Base-by-base conservation (phyloP, 805 yeast genomes). In the Starmera pachycereana region DNA sequence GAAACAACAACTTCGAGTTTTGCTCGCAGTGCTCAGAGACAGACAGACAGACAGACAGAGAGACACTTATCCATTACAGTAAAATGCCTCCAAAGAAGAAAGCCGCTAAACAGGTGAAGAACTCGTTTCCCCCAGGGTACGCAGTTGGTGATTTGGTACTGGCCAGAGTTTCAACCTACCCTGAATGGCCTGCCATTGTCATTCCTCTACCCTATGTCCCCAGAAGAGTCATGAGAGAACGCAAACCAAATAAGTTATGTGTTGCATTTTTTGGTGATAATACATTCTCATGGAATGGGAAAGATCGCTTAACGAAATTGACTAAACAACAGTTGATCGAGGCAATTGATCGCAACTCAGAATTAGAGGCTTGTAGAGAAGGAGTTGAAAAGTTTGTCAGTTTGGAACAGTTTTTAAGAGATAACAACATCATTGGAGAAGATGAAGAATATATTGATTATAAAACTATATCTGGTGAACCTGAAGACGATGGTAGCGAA, bases 131-230 rank as follows among this genome's bases (percentile, higher is more conserved):
- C 4, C 35, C 12, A 18, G 16, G n/a, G 2, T 39, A 29, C 29
- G 42, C 43, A 31, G 43, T 50, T 8, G 52, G 53, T 39, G 67
- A 62, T 37, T 50, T 64, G 50, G 74, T 71, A 8, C 54, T 68
- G 41, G 68, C 72, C 37, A 68, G 67, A 43, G 62, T 68, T 65
- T 59, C 62, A 12, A 62, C 68, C 14, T 70, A 57, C 47, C 69
- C 71, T 2, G 63, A 67, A 12, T 71, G 76, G 76, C 76, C 76
- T 8, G 66, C 72, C 12, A 65, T 69, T 37, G 65, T 71, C 30
- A n/a, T 44, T 5, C 47, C 47, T 10, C 32, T 19, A 13, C 32
- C 38, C 6, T 37, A 30, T 12, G 19, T 39, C 5, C 32, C 38
- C 3, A 11, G 13, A 7, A 13, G 13, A 2, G 36, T 37, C 6